Percentiles rank a stretch among this genome's conserved stretches.
Evolutionary conservation across 2,329 filamentous ascomycete species (phyloP).

Genomic region (Talaromyces piceae): DNA sequence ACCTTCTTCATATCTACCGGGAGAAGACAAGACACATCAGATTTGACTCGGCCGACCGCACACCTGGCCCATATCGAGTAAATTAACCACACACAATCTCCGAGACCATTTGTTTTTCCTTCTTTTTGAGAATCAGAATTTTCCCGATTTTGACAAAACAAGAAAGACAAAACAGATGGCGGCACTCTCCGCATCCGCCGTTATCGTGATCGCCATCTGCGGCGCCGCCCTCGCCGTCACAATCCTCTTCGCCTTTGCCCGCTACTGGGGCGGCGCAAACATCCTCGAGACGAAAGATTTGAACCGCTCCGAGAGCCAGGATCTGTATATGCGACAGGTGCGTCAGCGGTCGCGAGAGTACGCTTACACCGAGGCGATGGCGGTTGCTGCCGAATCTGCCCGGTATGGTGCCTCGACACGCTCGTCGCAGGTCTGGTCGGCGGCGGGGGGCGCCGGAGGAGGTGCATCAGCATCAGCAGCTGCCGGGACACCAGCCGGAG

Average conservation of each 20-base stretch:
- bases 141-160: neutral
- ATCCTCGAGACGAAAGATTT: neutral
- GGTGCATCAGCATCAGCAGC: neutral
- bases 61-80: no score
- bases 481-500: neutral
- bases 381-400: neutral
- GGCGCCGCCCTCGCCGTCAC: constrained; percentile 6
- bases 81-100: neutral
- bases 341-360: constrained; percentile 8
- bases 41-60: no score
- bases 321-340: constrained; percentile 11
- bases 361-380: constrained; percentile 7
- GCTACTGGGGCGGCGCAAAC: constrained; percentile 2
- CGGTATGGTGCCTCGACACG: neutral
- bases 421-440: constrained; percentile 6
- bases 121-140: no score
- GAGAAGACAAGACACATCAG: no score
- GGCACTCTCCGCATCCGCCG: constrained; percentile 7
- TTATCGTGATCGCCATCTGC: constrained; percentile 12
- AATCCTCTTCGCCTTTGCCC: constrained; percentile 10
- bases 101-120: no score
- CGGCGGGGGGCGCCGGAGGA: neutral
- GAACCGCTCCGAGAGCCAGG: constrained; percentile 5
- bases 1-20: neutral
- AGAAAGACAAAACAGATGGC: constrained; percentile 2